Conservation (phyloP, 208 protist genomes). For the Angomonas deanei region DNA sequence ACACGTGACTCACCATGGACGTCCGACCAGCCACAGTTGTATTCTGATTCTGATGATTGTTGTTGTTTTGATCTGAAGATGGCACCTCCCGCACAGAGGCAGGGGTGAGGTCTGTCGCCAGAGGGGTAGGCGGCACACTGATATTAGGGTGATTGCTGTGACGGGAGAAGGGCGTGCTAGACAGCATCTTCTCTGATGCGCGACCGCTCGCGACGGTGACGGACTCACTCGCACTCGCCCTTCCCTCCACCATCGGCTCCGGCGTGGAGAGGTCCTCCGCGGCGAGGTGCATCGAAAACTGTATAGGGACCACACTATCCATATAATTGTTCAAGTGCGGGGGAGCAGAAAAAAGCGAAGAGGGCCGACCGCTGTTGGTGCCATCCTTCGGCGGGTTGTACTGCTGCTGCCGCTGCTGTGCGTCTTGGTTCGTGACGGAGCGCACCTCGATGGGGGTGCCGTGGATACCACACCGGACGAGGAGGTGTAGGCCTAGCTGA, state of each 20-base stretch:
- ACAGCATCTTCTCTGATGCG: not conserved
- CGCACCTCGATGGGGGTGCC: constrained; percentile 30
- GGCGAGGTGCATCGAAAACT: constrained; percentile 2
- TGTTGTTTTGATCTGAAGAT: no score
- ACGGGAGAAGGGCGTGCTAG: not conserved
- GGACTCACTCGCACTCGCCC: not conserved
- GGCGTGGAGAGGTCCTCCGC: not conserved
- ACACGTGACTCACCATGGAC: not conserved
- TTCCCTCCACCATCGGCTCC: not conserved
- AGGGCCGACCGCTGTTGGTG: not conserved
- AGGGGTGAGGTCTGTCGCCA: not conserved
- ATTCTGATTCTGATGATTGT: no score
- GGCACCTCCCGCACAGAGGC: not conserved
- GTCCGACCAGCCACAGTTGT: not conserved
- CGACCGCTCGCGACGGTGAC: not conserved
- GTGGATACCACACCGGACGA: constrained; percentile 24
- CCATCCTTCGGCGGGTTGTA: not conserved
- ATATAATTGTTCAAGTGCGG: not conserved
- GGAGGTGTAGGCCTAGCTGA: constrained; percentile 43
- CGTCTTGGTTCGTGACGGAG: constrained; percentile 14
- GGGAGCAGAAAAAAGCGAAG: not conserved
- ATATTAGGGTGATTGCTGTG: not conserved
- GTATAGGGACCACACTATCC: not conserved
- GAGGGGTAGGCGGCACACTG: not conserved
- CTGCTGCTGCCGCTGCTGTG: not conserved